Percentiles rank a stretch among this genome's conserved stretches.
Conservation (phyloP, 257 asterid genomes). For the Apocynum venetum region DNA sequence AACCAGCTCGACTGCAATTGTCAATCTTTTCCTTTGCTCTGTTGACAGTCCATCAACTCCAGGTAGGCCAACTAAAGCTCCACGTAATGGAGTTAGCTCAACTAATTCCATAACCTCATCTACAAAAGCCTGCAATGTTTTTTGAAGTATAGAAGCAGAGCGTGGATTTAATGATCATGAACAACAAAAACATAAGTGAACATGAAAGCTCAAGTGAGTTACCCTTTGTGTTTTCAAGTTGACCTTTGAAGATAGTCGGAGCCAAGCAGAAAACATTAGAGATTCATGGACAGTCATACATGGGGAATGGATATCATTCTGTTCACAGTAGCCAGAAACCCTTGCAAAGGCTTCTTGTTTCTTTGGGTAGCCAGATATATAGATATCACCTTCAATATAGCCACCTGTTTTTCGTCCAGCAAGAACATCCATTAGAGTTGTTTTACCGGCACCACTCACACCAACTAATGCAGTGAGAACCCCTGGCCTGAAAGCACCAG, state of each 20-base stretch:
- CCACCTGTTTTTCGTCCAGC: conserved; percentile 98
- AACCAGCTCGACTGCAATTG: conserved; percentile 91
- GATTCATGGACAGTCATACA: conserved; percentile 85
- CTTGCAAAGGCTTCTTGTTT: conserved; percentile 95
- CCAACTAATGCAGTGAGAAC: conserved; percentile 96
- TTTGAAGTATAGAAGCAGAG: conserved; percentile 16
- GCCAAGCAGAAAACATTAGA: conserved; percentile 80
- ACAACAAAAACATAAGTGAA: background rate
- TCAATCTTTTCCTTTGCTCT: conserved; percentile 86
- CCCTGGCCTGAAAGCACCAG: conserved; percentile 95
- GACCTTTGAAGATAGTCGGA: conserved; percentile 66
- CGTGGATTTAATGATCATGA: background rate
- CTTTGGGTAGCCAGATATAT: conserved; percentile 78
- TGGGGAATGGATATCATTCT: conserved; percentile 88
- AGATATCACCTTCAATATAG: conserved; percentile 63
- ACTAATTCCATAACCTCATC: conserved; percentile 94
- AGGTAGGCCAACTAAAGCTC: conserved; percentile 87
- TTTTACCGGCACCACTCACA: conserved; percentile 93
- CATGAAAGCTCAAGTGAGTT: conserved; percentile 5
- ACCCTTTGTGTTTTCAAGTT: conserved; percentile 74
- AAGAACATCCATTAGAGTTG: conserved; percentile 95
- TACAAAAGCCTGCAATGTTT: conserved; percentile 64
- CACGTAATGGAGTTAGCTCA: conserved; percentile 73
- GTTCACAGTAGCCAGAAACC: conserved; percentile 94
- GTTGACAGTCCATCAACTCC: conserved; percentile 92